Percentiles rank a stretch among this genome's conserved stretches.
These are phyloP conservation scores for Mucor piriformis DNA, from an alignment of 371 early-diverging fungal genomes.

Conservation along the genomic window DNA sequence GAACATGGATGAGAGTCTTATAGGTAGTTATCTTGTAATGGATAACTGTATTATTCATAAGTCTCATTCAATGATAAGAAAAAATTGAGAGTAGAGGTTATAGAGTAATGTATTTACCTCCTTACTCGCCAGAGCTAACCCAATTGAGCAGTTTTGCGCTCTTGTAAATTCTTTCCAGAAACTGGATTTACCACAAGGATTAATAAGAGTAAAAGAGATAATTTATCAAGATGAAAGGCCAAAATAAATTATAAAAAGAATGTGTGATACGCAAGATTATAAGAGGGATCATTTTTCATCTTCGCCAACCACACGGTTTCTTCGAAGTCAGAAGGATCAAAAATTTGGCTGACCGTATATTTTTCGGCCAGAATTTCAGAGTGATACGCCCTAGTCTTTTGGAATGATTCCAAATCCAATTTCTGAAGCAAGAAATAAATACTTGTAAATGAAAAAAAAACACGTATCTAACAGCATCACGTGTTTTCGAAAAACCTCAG, in stretches of 20 bases:
- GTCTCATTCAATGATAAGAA: background rate
- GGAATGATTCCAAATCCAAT: background rate
- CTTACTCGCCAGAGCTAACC: too few species aligned
- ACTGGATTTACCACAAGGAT: background rate
- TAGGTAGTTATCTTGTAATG: constrained; percentile 16
- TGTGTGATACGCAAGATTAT: background rate
- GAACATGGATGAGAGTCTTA: constrained; percentile 14
- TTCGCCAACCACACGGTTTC: background rate
- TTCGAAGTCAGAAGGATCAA: background rate
- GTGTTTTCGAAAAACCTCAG: background rate
- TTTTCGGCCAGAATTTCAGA: background rate
- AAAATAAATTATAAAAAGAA: background rate
- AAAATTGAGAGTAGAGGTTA: too few species aligned
- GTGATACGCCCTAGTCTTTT: background rate
- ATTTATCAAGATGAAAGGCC: background rate
- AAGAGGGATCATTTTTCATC: background rate
- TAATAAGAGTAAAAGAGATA: background rate
- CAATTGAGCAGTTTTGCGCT: background rate
- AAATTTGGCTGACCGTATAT: background rate
- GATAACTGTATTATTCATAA: constrained; percentile 20
- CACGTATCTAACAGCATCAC: too few species aligned
- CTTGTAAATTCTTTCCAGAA: background rate
- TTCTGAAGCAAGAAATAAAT: too few species aligned
- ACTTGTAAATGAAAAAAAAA: too few species aligned
- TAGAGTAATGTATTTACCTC: too few species aligned